These are phyloP conservation scores for Borovskyia barvae DNA, from an alignment of 208 protist species.

Conservation along the genomic window DNA sequence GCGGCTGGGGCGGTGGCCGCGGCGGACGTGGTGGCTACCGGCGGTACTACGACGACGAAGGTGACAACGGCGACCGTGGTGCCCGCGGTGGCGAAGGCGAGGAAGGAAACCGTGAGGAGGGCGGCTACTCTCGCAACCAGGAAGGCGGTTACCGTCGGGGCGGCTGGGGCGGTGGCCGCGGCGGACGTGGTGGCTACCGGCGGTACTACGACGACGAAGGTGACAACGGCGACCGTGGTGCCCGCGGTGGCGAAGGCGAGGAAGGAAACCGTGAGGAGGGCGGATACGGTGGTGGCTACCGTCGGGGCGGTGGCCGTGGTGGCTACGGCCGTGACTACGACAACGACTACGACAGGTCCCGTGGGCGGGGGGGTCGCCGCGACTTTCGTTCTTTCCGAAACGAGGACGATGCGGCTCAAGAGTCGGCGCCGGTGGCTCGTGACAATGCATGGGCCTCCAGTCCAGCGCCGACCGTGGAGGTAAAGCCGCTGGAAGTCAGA, in stretches of 20 bases:
- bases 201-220: neutral
- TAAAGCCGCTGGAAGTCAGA: constrained; percentile 1
- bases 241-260: too few species aligned
- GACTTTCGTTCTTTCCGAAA: constrained; percentile 23
- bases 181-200: neutral
- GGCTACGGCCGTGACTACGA: constrained; percentile 17
- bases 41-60: constrained; percentile 19
- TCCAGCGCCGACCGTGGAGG: constrained; percentile 8
- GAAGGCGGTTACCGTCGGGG: constrained; percentile 10
- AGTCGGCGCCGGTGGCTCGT: neutral
- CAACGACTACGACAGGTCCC: constrained; percentile 9
- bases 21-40: constrained; percentile 20
- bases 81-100: constrained; percentile 7
- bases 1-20: constrained; percentile 22
- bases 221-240: too few species aligned
- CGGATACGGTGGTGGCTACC: neutral
- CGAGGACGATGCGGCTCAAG: constrained; percentile 8
- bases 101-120: constrained; percentile 4
- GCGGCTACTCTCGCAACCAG: constrained; percentile 2
- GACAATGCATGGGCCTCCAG: constrained; percentile 24
- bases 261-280: constrained; percentile 3
- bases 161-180: neutral
- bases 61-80: constrained; percentile 5
- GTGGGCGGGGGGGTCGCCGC: constrained; percentile 17
- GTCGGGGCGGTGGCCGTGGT: constrained; percentile 4